Evolutionary conservation across 257 asterid species (phyloP), one percentile per base, ranked within the genome.

Genomic region (Anisodus tanguticus): DNA sequence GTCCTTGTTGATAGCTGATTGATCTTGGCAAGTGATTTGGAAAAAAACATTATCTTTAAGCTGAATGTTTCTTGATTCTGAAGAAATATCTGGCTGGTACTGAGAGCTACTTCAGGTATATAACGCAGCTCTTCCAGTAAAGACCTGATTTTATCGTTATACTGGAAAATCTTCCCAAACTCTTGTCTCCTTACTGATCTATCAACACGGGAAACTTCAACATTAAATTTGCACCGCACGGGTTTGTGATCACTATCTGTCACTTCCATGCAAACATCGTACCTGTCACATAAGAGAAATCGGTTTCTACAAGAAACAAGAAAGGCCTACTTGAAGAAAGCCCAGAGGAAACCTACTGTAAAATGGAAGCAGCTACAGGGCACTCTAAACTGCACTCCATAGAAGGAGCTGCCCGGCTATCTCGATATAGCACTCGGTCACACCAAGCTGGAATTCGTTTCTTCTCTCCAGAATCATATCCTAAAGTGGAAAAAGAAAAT

Each of bases 401-500:
- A 11, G 85, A n/a, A 19, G 93, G 93, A 64, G 88, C 64, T n/a
- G 87, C 88, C 39, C 94, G 89, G 71, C 89, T 97, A 85, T 95
- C 98, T 77, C 98, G 91, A 80, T 97, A 97, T 4, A 97, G 84
- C 74, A 97, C 89, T 87, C 99, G 86, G 68, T 95, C 98, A 80
- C 99, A 97, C 99, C 99, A 97, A 15, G 99, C 99, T 8, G 98
- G 99, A 84, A 95, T 97, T 47, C 98, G 85, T 84, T 97, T 97
- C 93, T 97, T 97, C 90, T 97, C 99, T 0, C 99, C 98, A 67
- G 99, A 95, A 76, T 97, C 99, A 91, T 97, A 97, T 45, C 99
- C 99, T 97, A 82, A 84, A 63, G 57, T 79, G 54, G 51, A 74
- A 81, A 68, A 22, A 55, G 3, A 66, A 57, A 82, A 51, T 17